Evolutionary conservation across 2,329 filamentous ascomycete genomes (phyloP).

Genomic region (Trichoderma sp.): DNA sequence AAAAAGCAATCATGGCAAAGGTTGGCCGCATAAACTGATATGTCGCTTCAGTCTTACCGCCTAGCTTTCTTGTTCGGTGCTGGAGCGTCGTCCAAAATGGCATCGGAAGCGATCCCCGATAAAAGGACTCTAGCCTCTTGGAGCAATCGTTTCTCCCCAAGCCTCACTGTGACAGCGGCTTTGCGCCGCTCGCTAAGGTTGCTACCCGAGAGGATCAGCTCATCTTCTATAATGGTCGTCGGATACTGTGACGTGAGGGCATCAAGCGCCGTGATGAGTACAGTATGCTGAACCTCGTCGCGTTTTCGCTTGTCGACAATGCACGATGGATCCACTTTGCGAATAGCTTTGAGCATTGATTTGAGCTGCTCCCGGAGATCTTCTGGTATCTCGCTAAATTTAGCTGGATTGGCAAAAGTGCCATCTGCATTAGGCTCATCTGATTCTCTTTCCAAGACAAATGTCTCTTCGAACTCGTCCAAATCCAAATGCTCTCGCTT

Average conservation of each 20-base stretch:
- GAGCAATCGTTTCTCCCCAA: conserved; percentile 72
- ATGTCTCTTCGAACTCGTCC: conserved; percentile 72
- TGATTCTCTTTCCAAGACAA: conserved; percentile 64
- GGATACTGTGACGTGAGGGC: conserved; percentile 45
- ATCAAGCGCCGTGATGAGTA: conserved; percentile 44
- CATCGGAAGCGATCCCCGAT: conserved; percentile 27
- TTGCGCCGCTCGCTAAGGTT: conserved; percentile 42
- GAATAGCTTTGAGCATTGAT: conserved; percentile 50
- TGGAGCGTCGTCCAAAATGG: conserved; percentile 28
- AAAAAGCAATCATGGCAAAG: not conserved
- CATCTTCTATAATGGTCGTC: conserved; percentile 46
- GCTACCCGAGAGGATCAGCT: conserved; percentile 38
- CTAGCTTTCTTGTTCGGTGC: conserved; percentile 38
- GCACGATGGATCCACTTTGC: conserved; percentile 46
- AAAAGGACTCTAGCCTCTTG: conserved; percentile 50
- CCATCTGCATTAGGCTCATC: conserved; percentile 55
- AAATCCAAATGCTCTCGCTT: conserved; percentile 56
- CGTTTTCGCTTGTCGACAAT: conserved; percentile 53
- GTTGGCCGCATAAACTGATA: not conserved
- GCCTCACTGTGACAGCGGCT: conserved; percentile 68
- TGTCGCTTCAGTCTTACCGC: conserved; percentile 18
- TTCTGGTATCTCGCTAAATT: conserved; percentile 48
- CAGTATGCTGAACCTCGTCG: conserved; percentile 48
- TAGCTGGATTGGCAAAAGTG: conserved; percentile 42
- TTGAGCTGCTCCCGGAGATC: conserved; percentile 57